A percentile compares a stretch with the other conserved stretches of the same genome.
These are phyloP conservation scores for Saccharomycopsis amapae DNA, from an alignment of 805 yeast genomes.

Conservation along the genomic window DNA sequence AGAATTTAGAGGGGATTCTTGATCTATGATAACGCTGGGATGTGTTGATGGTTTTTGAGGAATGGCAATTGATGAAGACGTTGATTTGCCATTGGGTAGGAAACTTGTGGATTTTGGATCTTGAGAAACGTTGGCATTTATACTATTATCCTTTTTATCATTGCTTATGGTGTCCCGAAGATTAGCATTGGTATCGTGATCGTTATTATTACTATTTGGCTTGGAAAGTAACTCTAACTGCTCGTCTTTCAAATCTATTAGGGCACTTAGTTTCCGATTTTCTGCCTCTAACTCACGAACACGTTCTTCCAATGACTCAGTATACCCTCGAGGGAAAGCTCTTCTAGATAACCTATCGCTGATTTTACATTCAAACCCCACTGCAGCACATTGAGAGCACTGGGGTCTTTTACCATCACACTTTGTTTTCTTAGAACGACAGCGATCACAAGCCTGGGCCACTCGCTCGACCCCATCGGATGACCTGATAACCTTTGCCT, in stretches of 20 bases:
- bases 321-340: conserved; percentile 88
- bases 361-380: conserved; percentile 84
- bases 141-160: not conserved
- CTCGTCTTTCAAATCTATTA: conserved; percentile 58
- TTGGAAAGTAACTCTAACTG: conserved; percentile 40
- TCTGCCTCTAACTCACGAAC: conserved; percentile 82
- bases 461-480: conserved; percentile 66
- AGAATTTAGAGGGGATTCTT: too few relatives aligned
- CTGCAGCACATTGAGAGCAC: conserved; percentile 76
- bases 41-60: not conserved
- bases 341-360: conserved; percentile 78
- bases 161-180: not conserved
- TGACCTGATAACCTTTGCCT: conserved; percentile 49
- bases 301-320: conserved; percentile 82
- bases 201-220: not conserved
- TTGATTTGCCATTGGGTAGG: not conserved
- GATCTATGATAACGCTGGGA: not conserved
- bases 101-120: too few relatives aligned
- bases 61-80: not conserved
- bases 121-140: too few relatives aligned
- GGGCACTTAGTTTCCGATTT: conserved; percentile 58
- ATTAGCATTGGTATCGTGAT: not conserved
- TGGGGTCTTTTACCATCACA: conserved; percentile 72
- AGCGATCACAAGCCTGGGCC: conserved; percentile 89
- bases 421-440: conserved; percentile 70